Evolutionary conservation across 2,329 filamentous ascomycete species (phyloP).

Genomic region (Peltaster fructicola): DNA sequence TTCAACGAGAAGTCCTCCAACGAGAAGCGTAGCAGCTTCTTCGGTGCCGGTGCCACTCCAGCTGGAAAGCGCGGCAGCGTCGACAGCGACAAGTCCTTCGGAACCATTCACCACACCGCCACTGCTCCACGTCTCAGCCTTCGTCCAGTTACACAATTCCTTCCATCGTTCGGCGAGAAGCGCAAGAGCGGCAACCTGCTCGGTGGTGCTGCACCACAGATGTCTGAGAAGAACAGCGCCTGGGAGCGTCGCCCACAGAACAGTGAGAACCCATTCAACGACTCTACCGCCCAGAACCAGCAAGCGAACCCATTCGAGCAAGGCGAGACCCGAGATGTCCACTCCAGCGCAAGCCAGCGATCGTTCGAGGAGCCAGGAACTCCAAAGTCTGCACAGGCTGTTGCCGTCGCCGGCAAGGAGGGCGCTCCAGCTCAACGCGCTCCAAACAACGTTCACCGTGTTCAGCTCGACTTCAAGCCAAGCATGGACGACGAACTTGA

Average conservation of each 20-base stretch:
- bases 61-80: conserved; percentile 10
- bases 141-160: conserved; percentile 68
- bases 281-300: conserved; percentile 15
- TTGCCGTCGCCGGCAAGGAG: conserved; percentile 23
- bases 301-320: conserved; percentile 16
- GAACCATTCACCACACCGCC: conserved; percentile 27
- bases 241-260: conserved; percentile 22
- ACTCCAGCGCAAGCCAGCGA: conserved; percentile 6
- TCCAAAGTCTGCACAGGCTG: conserved; percentile 13
- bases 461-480: conserved; percentile 86
- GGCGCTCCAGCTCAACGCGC: conserved; percentile 26
- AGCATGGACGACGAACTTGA: conserved; percentile 85
- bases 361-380: conserved; percentile 9
- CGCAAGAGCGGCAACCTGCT: conserved; percentile 22
- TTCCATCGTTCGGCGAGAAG: conserved; percentile 42
- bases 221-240: conserved; percentile 15
- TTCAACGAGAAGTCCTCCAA: conserved; percentile 16
- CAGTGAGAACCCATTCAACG: conserved; percentile 19
- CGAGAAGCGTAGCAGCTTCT: conserved; percentile 20
- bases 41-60: conserved; percentile 3
- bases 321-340: conserved; percentile 6
- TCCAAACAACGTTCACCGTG: conserved; percentile 60
- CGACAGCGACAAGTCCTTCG: conserved; percentile 17
- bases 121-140: conserved; percentile 68
- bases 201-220: conserved; percentile 12